Conservation (phyloP, 495 filamentous ascomycete genomes). For the Annulohypoxylon stygium region DNA sequence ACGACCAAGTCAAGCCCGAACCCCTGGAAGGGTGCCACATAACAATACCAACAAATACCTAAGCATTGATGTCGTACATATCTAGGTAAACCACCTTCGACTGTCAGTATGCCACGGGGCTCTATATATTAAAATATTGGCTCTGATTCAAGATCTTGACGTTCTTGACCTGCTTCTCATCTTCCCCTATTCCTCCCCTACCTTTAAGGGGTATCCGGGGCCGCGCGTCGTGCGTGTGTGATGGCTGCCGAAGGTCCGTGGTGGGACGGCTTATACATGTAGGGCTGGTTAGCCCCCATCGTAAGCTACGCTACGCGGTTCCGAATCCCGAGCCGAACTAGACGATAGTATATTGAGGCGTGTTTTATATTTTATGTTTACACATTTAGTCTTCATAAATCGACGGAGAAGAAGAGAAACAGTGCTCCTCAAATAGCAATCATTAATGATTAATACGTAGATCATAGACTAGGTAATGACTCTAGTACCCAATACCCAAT, state of each 20-base stretch:
- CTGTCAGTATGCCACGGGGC: conserved; percentile 17
- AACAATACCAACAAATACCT: conserved; percentile 2
- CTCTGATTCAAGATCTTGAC: conserved; percentile 4
- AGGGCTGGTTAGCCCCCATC: conserved; percentile 33
- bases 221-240: conserved; percentile 40
- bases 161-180: not conserved
- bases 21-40: conserved; percentile 17
- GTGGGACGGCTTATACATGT: conserved; percentile 29
- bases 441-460: not conserved
- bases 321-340: conserved; percentile 35
- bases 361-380: conserved; percentile 17
- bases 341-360: conserved; percentile 7
- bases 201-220: conserved; percentile 27
- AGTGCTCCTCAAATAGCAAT: not conserved
- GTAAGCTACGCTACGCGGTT: conserved; percentile 13
- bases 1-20: conserved; percentile 3
- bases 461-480: not conserved
- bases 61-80: conserved; percentile 21
- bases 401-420: not conserved
- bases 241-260: conserved; percentile 41
- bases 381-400: not conserved
- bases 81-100: conserved; percentile 13
- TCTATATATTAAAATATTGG: conserved; percentile 28
- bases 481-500: not conserved
- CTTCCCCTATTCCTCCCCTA: not conserved